These are phyloP conservation scores for Cladosporium sp. DNA, from an alignment of 2,329 filamentous ascomycete genomes.

Conservation along the genomic window DNA sequence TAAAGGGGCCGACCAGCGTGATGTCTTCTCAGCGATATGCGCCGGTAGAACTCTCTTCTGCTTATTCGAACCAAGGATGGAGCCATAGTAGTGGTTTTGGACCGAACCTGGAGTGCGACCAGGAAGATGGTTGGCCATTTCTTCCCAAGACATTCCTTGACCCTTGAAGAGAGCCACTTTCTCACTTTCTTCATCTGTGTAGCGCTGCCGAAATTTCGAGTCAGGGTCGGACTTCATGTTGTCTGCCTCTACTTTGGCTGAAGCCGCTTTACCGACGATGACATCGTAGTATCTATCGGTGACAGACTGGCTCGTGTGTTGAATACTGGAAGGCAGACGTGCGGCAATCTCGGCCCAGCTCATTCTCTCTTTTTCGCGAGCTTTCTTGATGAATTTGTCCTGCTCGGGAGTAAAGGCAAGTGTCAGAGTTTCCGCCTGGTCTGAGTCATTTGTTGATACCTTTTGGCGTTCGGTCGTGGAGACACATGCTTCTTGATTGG, in stretches of 20 bases:
- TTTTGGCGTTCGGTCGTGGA: no score
- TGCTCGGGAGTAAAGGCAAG: background rate
- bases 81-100: slow-evolving; percentile 9
- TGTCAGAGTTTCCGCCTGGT: no score
- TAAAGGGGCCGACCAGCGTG: slow-evolving; percentile 2
- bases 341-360: background rate
- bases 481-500: no score
- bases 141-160: slow-evolving; percentile 1
- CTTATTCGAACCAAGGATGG: background rate
- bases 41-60: background rate
- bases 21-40: background rate
- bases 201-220: background rate
- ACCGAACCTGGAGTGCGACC: slow-evolving; percentile 7
- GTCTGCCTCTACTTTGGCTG: background rate
- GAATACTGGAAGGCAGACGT: background rate
- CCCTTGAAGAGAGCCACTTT: slow-evolving; percentile 6
- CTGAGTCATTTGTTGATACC: no score
- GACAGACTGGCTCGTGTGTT: background rate
- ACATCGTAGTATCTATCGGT: slow-evolving; percentile 7
- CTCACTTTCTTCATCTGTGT: background rate
- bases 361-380: background rate
- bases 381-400: background rate
- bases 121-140: slow-evolving; percentile 8
- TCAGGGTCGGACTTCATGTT: background rate
- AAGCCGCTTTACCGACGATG: background rate